Percentiles rank a stretch among this genome's conserved stretches.
phyloP scores from a whole-genome alignment of 352 stramenopile genomes.

The Globisporangium recalcitrans region DNA sequence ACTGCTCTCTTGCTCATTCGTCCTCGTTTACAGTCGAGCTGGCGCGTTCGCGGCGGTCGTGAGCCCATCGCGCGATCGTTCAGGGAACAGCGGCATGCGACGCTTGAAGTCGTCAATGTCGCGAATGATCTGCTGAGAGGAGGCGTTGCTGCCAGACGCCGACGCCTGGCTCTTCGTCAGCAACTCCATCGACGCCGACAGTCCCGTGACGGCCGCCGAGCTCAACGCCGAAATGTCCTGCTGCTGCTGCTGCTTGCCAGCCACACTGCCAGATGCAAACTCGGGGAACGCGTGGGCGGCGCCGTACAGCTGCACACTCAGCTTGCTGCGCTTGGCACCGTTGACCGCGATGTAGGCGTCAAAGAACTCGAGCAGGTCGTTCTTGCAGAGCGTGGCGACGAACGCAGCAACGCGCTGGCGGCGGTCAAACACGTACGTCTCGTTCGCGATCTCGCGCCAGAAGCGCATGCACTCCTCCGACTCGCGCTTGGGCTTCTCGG shows the following conservation, averaged over 20 bases:
- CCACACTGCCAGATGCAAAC: constrained; percentile 9
- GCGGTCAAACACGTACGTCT: constrained; percentile 71
- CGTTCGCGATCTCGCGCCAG: constrained; percentile 57
- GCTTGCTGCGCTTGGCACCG: constrained; percentile 30
- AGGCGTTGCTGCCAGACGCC: background rate
- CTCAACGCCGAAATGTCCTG: background rate
- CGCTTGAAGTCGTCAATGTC: constrained; percentile 60
- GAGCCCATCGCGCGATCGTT: constrained; percentile 27
- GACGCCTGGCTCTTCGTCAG: constrained; percentile 6
- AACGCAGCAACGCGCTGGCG: constrained; percentile 39
- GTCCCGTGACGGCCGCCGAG: constrained; percentile 9
- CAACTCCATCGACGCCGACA: constrained; percentile 38
- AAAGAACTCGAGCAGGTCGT: constrained; percentile 65
- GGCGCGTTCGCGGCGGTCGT: background rate
- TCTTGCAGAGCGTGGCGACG: constrained; percentile 39
- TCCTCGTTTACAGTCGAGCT: background rate
- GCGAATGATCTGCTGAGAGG: constrained; percentile 23
- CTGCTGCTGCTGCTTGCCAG: constrained; percentile 4
- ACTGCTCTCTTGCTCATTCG: background rate
- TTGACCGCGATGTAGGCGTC: constrained; percentile 36
- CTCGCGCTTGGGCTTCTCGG: constrained; percentile 64
- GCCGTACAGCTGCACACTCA: constrained; percentile 61
- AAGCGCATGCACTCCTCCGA: constrained; percentile 48
- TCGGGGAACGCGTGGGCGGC: constrained; percentile 39
- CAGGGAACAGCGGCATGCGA: constrained; percentile 60